Evolutionary conservation across 1,284 basidiomycete species (phyloP), one percentile per base, ranked within the genome.

Genomic region (Hymenochaete sp.): DNA sequence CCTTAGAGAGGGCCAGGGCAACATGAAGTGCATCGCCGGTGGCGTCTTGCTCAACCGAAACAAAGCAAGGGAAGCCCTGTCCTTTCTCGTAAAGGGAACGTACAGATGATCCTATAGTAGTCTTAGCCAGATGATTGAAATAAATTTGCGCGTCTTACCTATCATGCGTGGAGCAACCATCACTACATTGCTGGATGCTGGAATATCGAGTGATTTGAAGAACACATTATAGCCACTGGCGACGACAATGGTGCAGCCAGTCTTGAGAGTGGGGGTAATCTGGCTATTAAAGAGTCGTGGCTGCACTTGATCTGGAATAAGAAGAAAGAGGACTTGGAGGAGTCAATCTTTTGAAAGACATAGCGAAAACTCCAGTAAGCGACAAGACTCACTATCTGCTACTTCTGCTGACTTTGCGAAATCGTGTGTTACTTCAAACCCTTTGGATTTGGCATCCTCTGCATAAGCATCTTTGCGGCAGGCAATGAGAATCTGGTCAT

Each of bases 151-250:
- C 14, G 24, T 6, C 13, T 14, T 16, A 14, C 27, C n/a, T 5
- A 27, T 54, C 28, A 45, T 75, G 74, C 77, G 68, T 14, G 78
- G 78, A 16, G 77, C 78, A 31, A 79, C 77, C 77, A 79, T 80
- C 24, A 79, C 71, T 24, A 79, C 74, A 55, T 77, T 68, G 53
- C 79, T 77, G n/a, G 64, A 61, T 3, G 68, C 60, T 44, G 67
- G 66, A 57, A 79, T 78, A 38, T 73, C 59, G 29, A 79, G 62
- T 14, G 79, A 63, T 54, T 75, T 74, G 65, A 66, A 79, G 59
- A 74, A 78, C 14, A 79, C 76, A 48, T 80, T 80, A 55, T 80
- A 79, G 22, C 77, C 78, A 47, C 75, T 77, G 35, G 78, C 77
- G 42, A 80, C 68, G 8, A 79, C 73, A 48, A 80, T 70, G 4